phyloP scores from a whole-genome alignment of 2,329 filamentous ascomycete genomes.

The Aspergillus terreus region DNA sequence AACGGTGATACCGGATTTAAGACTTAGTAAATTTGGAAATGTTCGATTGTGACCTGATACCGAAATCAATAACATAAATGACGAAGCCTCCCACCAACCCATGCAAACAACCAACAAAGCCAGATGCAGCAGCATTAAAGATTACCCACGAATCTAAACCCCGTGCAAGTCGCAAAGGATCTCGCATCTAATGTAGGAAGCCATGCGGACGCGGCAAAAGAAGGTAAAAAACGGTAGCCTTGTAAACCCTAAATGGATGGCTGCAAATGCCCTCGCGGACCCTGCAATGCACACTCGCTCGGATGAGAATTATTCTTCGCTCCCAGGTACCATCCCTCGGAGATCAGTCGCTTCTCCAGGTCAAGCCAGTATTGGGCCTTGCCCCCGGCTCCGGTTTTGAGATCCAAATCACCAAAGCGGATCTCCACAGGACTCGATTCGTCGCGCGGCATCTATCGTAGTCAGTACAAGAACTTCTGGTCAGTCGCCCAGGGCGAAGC shows the following conservation, averaged over 20 bases:
- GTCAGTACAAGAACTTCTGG: neutral
- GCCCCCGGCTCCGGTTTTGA: slow-evolving; percentile 61
- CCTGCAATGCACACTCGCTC: slow-evolving; percentile 33
- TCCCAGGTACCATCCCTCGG: slow-evolving; percentile 64
- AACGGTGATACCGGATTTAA: too few species aligned
- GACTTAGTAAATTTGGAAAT: too few species aligned
- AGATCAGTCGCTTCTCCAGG: slow-evolving; percentile 60
- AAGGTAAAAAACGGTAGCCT: neutral
- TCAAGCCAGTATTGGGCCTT: slow-evolving; percentile 68
- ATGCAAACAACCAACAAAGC: neutral
- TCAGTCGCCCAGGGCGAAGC: neutral
- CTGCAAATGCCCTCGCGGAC: slow-evolving; percentile 13
- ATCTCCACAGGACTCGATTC: slow-evolving; percentile 34
- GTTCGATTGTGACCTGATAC: too few species aligned
- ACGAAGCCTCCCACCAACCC: neutral
- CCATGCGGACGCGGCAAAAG: neutral
- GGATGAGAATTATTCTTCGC: slow-evolving; percentile 27
- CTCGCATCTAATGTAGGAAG: neutral
- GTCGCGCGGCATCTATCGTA: slow-evolving; percentile 31
- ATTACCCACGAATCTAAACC: neutral
- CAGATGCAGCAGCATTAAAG: neutral
- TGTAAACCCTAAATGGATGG: slow-evolving; percentile 11
- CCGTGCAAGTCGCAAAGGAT: neutral
- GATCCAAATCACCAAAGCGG: slow-evolving; percentile 71
- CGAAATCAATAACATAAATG: neutral